These are phyloP conservation scores for Camptophora hylomeconis DNA, from an alignment of 2,329 filamentous ascomycete genomes.

Conservation along the genomic window DNA sequence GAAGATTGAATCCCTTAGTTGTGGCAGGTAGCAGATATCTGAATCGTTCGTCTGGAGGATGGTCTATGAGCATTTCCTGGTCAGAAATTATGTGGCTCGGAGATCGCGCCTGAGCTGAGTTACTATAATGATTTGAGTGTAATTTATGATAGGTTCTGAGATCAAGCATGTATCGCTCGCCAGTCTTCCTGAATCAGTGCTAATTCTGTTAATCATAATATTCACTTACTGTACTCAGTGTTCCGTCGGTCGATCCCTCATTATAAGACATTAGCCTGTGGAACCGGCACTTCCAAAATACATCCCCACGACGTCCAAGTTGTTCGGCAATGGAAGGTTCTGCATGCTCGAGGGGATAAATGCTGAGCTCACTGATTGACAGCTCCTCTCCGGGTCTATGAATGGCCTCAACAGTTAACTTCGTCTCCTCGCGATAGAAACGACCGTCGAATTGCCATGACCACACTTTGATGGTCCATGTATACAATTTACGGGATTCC, in stretches of 20 bases:
- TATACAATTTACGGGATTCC: not conserved
- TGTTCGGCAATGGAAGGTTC: too few species aligned
- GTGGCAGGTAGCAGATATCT: conserved; percentile 3
- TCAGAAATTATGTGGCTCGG: conserved; percentile 1
- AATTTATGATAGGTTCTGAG: conserved; percentile 4
- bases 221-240: too few species aligned
- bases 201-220: too few species aligned
- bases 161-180: conserved; percentile 9
- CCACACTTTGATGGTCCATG: not conserved
- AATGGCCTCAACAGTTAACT: not conserved
- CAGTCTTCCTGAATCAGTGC: too few species aligned
- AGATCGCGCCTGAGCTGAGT: not conserved
- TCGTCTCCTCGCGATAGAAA: conserved; percentile 1
- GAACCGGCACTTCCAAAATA: too few species aligned
- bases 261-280: too few species aligned
- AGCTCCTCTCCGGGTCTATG: not conserved
- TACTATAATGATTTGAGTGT: not conserved
- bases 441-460: not conserved
- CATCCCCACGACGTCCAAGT: too few species aligned
- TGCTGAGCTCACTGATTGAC: too few species aligned
- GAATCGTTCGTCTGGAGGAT: conserved; percentile 5
- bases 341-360: too few species aligned
- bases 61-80: not conserved
- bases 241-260: too few species aligned
- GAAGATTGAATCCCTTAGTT: conserved; percentile 7